Conservation (phyloP, 345 rosid species). For the Cardamine occulta region DNA sequence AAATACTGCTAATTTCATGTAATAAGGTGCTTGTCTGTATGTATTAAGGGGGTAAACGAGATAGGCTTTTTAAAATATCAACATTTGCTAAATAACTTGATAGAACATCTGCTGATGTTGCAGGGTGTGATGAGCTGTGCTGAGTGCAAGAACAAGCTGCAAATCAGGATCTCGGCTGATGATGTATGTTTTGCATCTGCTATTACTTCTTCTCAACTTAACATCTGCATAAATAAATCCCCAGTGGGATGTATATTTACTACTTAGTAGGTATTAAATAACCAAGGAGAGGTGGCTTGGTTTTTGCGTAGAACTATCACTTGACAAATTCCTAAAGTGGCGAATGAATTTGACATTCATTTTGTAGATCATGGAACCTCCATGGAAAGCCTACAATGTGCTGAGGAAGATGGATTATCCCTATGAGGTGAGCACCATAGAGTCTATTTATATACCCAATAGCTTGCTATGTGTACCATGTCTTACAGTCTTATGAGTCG, state of each 20-base stretch:
- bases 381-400: conserved; percentile 84
- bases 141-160: conserved; percentile 88
- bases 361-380: conserved; percentile 92
- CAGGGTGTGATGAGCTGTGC: conserved; percentile 95
- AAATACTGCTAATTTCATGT: conserved; percentile 3
- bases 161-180: conserved; percentile 89
- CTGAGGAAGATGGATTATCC: conserved; percentile 93
- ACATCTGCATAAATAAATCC: conserved; percentile 15
- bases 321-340: neutral
- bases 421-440: conserved; percentile 63
- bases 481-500: conserved; percentile 24
- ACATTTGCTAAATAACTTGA: conserved; percentile 11
- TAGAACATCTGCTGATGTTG: conserved; percentile 32
- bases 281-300: conserved; percentile 12
- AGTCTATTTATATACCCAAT: neutral
- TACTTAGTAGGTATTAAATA: conserved; percentile 26
- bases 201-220: conserved; percentile 36
- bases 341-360: conserved; percentile 16
- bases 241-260: conserved; percentile 9
- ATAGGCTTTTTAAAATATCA: conserved; percentile 2
- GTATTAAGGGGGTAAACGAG: neutral
- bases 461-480: conserved; percentile 16
- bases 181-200: conserved; percentile 64
- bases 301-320: neutral
- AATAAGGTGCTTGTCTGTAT: conserved; percentile 8